Evolutionary conservation across 129 eudicot species (phyloP).

Genomic region (Lonicera japonica): DNA sequence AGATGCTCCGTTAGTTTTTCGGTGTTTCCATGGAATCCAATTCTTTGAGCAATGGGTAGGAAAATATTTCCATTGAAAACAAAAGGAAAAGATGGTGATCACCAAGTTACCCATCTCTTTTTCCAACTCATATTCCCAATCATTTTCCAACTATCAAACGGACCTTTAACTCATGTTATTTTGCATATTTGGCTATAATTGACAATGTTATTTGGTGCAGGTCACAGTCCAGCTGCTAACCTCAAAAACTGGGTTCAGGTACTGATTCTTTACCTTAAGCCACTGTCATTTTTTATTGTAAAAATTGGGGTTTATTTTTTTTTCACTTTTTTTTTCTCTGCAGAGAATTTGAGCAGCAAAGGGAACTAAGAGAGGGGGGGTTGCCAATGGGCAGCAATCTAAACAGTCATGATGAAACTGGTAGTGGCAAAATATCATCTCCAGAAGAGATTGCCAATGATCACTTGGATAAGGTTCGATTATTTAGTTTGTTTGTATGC

Average conservation of each 20-base stretch:
- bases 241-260: conserved; percentile 97
- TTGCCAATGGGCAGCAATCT: conserved; percentile 47
- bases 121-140: no score
- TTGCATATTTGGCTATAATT: not conserved
- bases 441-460: conserved; percentile 38
- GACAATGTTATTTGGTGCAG: conserved; percentile 40
- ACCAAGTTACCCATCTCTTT: no score
- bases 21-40: no score
- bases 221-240: conserved; percentile 92
- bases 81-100: no score
- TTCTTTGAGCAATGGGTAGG: no score
- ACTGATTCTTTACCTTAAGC: conserved; percentile 15
- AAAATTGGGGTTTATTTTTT: not conserved
- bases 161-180: no score
- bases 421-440: conserved; percentile 32
- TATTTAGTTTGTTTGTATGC: not conserved
- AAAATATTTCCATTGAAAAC: no score
- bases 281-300: not conserved
- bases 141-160: no score
- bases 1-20: no score
- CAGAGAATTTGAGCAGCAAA: conserved; percentile 98
- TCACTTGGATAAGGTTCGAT: conserved; percentile 50
- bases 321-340: conserved; percentile 8
- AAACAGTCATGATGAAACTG: conserved; percentile 31
- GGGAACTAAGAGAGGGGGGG: conserved; percentile 77